These are phyloP conservation scores for Blastobotrys peoriensis DNA, from an alignment of 805 yeast genomes.

Conservation along the genomic window DNA sequence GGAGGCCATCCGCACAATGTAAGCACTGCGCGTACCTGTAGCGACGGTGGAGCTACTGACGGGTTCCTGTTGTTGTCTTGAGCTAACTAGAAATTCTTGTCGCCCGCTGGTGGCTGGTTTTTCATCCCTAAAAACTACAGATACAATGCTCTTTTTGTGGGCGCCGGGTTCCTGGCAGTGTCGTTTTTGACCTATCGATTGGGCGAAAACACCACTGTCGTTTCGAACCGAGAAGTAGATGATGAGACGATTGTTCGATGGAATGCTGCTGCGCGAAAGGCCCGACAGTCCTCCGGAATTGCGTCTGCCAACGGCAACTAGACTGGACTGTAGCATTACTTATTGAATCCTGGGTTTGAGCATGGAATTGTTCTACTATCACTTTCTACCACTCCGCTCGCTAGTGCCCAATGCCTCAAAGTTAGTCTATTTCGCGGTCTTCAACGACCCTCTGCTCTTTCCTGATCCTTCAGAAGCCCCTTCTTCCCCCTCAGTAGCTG, in stretches of 20 bases:
- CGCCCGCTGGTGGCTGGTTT: slow-evolving; percentile 55
- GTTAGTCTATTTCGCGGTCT: not conserved
- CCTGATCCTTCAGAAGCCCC: too few relatives aligned
- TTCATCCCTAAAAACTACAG: slow-evolving; percentile 47
- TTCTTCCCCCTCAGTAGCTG: too few relatives aligned
- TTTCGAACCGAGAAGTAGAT: slow-evolving; percentile 34
- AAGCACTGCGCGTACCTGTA: too few relatives aligned
- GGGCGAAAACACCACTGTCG: slow-evolving; percentile 34
- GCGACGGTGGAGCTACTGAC: too few relatives aligned
- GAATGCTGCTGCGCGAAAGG: slow-evolving; percentile 42
- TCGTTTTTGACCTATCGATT: slow-evolving; percentile 32
- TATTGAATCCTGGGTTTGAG: too few relatives aligned
- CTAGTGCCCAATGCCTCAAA: not conserved
- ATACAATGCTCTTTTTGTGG: slow-evolving; percentile 37
- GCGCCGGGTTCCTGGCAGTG: slow-evolving; percentile 35
- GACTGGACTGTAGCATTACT: too few relatives aligned
- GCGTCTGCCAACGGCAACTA: slow-evolving; percentile 19
- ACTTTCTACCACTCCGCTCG: not conserved
- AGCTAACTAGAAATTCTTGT: slow-evolving; percentile 11
- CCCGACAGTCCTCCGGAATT: slow-evolving; percentile 28
- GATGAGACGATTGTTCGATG: slow-evolving; percentile 39
- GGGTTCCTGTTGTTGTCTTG: not conserved
- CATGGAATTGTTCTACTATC: not conserved
- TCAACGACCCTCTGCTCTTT: not conserved
- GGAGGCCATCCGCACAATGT: slow-evolving; percentile 3